Base-by-base conservation (phyloP, 176 grass and related monocot genomes). In the Poa annua region DNA sequence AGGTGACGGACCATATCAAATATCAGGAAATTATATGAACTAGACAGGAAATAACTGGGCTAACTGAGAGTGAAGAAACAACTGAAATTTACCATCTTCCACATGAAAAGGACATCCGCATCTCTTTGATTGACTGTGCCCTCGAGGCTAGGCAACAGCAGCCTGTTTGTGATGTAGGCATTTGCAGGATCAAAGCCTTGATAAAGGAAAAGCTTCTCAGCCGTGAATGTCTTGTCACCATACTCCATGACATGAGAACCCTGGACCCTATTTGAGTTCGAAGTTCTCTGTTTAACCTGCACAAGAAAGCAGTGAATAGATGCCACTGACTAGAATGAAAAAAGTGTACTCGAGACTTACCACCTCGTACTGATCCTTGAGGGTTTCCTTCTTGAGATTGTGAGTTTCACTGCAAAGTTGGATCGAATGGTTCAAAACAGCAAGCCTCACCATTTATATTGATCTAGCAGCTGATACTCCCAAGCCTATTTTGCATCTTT, bases 231-330 rank as follows among this genome's bases (percentile, higher is more conserved):
- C 81, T 83, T 93, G 84, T 98, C 96, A 55, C 96, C 96, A 77
- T 93, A 98, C 71, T 98, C 96, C 92, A 98, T 98, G 8, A 95
- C 92, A 80, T 98, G 96, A 65, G 96, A 98, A 47, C 96, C 91
- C 63, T 39, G 42, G 52, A 36, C 70, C 3, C 36, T 78, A 45
- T 89, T 91, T 11, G 79, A 69, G 32, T 76, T 91, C 35, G 90
- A 95, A 39, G 92, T 95, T 85, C 96, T 93, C 34, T 72, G 60
- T 80, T 95, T 98, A 73, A 98, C 96, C 96, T 77, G 74, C 15
- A 47, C 62, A 81, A 65, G 17, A 79, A 85, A 75, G 38, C 71
- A 84, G 57, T 79, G 3, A 65, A 25, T 25, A 52, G 13, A 42
- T 72, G 66, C 11, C 47, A 60, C 78, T 39, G 66, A 83, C 6